Evolutionary conservation across 192 early-diverging fungal species (phyloP).

Genomic region (Chytriomyces sp.): DNA sequence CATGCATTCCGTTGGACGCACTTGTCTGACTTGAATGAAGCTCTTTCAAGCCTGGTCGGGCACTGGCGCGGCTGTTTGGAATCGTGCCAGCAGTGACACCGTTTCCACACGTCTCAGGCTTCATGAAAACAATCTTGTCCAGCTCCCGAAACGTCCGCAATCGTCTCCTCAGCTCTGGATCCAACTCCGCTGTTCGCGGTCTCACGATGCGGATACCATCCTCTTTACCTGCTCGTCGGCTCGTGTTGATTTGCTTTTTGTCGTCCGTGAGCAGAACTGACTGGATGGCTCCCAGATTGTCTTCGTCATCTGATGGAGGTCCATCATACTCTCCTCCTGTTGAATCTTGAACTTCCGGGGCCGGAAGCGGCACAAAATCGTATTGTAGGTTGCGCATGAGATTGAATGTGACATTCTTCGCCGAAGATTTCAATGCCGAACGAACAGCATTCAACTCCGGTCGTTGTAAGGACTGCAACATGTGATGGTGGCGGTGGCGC

Average conservation of each 20-base stretch:
- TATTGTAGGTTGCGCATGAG: slow-evolving; percentile 26
- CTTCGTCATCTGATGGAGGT: background rate
- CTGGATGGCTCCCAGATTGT: background rate
- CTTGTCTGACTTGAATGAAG: background rate
- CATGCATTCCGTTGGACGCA: background rate
- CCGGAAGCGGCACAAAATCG: slow-evolving; percentile 16
- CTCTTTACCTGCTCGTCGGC: background rate
- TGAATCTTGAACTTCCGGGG: background rate
- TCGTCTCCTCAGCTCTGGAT: slow-evolving; percentile 13
- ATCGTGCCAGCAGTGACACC: background rate
- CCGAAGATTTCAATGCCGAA: background rate
- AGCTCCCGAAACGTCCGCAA: slow-evolving; percentile 26
- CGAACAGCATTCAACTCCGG: too few species aligned
- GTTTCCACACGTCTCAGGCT: slow-evolving; percentile 1
- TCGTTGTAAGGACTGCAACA: background rate
- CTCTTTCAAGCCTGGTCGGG: background rate
- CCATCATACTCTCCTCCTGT: too few species aligned
- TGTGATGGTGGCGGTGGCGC: slow-evolving; percentile 27
- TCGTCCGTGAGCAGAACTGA: background rate
- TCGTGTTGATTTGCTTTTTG: background rate
- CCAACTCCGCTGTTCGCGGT: slow-evolving; percentile 29
- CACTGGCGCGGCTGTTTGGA: background rate
- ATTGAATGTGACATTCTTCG: slow-evolving; percentile 30
- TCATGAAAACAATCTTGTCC: slow-evolving; percentile 22
- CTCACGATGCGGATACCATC: slow-evolving; percentile 2